These are phyloP conservation scores for Populus ilicifolia DNA, from an alignment of 345 rosid genomes.

Conservation along the genomic window DNA sequence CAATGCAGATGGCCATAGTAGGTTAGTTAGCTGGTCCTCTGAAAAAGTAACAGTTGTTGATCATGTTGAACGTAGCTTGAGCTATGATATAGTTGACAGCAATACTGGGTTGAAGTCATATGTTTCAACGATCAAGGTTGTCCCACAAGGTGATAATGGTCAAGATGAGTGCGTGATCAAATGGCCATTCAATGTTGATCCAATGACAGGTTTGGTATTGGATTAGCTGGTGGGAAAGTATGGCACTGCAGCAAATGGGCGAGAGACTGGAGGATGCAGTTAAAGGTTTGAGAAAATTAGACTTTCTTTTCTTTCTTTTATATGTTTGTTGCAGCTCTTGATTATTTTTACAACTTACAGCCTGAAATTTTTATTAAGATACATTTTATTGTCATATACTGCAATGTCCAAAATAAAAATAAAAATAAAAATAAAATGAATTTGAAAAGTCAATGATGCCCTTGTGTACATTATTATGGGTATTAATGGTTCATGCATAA, in stretches of 20 bases:
- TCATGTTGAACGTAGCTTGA: conserved; percentile 22
- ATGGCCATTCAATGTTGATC: conserved; percentile 56
- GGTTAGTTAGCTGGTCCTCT: conserved; percentile 36
- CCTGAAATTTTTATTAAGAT: no score
- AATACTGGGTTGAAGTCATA: conserved; percentile 57
- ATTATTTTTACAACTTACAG: neutral
- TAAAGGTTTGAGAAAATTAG: neutral
- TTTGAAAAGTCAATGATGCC: no score
- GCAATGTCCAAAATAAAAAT: no score
- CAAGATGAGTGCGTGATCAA: conserved; percentile 49
- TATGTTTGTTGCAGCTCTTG: neutral
- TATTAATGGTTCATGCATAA: no score
- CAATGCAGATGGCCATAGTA: neutral
- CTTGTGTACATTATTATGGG: no score
- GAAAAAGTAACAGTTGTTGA: conserved; percentile 52
- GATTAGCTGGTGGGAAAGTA: conserved; percentile 41
- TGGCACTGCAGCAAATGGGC: conserved; percentile 30
- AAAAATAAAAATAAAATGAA: no score
- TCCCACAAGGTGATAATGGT: conserved; percentile 18
- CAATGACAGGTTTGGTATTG: conserved; percentile 43
- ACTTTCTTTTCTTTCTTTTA: no score
- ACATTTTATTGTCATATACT: no score
- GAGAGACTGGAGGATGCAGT: conserved; percentile 32
- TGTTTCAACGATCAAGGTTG: conserved; percentile 43
- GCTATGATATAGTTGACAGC: conserved; percentile 53